Evolutionary conservation across 768 basidiomycete genomes (phyloP), one percentile per base, ranked within the genome.

Genomic region (Auriculariales sp.): DNA sequence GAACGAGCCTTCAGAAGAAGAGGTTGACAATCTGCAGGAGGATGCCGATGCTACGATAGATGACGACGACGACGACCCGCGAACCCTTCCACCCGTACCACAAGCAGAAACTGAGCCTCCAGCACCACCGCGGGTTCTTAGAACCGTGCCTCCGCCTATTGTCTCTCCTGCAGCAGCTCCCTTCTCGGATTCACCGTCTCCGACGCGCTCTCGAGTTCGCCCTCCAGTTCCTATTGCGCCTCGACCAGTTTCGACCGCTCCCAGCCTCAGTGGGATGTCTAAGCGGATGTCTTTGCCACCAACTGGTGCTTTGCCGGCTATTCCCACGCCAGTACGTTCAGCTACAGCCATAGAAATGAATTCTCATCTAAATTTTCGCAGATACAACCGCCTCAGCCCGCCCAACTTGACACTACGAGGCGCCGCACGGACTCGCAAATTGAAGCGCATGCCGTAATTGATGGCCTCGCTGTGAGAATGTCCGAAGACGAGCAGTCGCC

Each of bases 201-300:
- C 47, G 19, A 5, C 28, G 31, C 51, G 19, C n/a, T 17, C 17
- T 25, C 22, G 29, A 14, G 28, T 22, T 15, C 47, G 49, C 11
- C 49, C 49, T 0, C 46, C 46, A 12, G 46, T 47, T n/a, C 46
- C 46, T 15, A 25, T 36, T 9, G 49, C 29, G 6, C 32, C 34
- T 17, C 34, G 49, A 24, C 39, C 49, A n/a, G 39, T 49, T 14
- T 28, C 50, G 14, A 42, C 50, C 10, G 27, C 50, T 11, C 44
- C 47, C 17, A 24, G 39, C 39, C 15, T 11, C 2, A 28, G 47
- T 19, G n/a, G 35, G 10, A 24, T n/a, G n/a, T n/a, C n/a, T n/a
- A n/a, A n/a, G n/a, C n/a, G 47, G 28, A 32, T n/a, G 30, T 48
- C 11, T 27, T 33, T 30, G 33, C 11, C 17, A 11, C 33, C 11